These are phyloP conservation scores for Leccinum colubrinum DNA, from an alignment of 1,284 basidiomycete genomes.

Conservation along the genomic window DNA sequence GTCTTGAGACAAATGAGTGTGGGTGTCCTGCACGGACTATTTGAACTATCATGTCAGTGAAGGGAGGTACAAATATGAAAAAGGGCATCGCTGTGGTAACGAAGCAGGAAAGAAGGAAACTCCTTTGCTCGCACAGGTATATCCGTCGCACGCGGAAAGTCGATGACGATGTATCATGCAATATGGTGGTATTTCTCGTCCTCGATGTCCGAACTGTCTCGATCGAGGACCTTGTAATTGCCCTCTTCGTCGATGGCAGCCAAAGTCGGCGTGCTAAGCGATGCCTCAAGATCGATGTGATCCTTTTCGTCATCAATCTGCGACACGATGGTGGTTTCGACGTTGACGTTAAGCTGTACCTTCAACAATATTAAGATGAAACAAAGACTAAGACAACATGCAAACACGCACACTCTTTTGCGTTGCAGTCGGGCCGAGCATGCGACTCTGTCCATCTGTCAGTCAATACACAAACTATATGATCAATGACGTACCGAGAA, in stretches of 20 bases:
- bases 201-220: constrained; percentile 23
- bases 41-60: constrained; percentile 9
- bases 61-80: neutral
- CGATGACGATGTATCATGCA: constrained; percentile 9
- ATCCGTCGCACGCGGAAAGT: neutral
- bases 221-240: constrained; percentile 18
- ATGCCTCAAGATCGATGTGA: constrained; percentile 23
- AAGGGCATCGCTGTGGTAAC: neutral
- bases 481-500: constrained; percentile 23
- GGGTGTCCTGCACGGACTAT: neutral
- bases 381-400: neutral
- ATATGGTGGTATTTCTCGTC: constrained; percentile 22
- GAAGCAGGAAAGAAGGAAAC: neutral
- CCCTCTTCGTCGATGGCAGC: constrained; percentile 22
- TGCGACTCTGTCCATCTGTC: constrained; percentile 20
- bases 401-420: constrained; percentile 21
- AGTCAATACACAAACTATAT: too few species aligned
- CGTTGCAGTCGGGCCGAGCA: constrained; percentile 19
- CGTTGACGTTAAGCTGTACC: constrained; percentile 34
- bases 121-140: constrained; percentile 11
- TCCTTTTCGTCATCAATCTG: constrained; percentile 30
- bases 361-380: neutral
- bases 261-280: constrained; percentile 14
- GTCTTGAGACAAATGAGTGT: neutral
- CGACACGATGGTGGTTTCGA: constrained; percentile 33